These are phyloP conservation scores for Ophiostoma pallidulum DNA, from an alignment of 2,329 filamentous ascomycete genomes.

Conservation along the genomic window DNA sequence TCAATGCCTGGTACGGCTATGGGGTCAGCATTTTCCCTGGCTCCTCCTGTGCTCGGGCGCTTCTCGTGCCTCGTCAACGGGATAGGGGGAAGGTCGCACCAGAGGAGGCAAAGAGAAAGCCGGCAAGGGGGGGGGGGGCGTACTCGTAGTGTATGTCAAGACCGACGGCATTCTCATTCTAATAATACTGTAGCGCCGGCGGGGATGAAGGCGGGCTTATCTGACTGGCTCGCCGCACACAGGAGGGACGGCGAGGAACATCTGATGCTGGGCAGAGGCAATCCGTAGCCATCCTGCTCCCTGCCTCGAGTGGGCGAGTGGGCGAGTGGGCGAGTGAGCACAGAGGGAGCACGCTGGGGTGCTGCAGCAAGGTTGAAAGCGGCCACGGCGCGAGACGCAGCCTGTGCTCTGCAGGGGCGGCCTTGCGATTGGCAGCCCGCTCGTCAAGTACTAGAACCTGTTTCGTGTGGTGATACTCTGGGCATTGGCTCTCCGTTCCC, in stretches of 20 bases:
- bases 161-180: background rate
- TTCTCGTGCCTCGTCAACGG: background rate
- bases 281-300: no score
- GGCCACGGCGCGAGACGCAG: background rate
- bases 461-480: constrained; percentile 7
- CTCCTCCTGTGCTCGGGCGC: background rate
- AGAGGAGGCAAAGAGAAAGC: background rate
- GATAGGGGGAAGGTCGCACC: constrained; percentile 9
- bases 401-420: background rate
- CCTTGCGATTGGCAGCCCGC: constrained; percentile 3
- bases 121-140: background rate
- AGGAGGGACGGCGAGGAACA: constrained; percentile 3
- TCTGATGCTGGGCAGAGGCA: background rate
- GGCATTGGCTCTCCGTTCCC: no score
- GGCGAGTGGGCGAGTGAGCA: no score
- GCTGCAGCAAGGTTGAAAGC: no score
- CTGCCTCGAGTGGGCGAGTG: no score
- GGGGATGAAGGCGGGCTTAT: background rate
- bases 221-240: background rate
- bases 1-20: constrained; percentile 7
- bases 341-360: no score
- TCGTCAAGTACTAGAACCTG: background rate
- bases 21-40: constrained; percentile 6
- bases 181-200: background rate
- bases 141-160: no score